phyloP scores from a whole-genome alignment of 1,284 basidiomycete species.

The Rhodotorula sp. region DNA sequence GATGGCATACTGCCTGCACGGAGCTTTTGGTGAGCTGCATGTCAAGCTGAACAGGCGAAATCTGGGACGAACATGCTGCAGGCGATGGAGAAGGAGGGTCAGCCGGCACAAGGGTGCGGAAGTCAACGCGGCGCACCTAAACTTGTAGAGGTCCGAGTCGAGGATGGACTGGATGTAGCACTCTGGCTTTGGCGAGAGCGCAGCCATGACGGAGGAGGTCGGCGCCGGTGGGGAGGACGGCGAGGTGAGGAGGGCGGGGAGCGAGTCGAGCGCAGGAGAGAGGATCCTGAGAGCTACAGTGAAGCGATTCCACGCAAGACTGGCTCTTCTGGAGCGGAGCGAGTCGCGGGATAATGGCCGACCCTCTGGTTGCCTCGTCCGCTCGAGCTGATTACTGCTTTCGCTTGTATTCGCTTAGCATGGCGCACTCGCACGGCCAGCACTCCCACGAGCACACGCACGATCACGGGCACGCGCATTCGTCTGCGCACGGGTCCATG shows the following conservation, averaged over 20 bases:
- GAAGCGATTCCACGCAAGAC: neutral
- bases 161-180: conserved; percentile 57
- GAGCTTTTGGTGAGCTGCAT: neutral
- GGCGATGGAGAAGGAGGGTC: neutral
- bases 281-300: neutral
- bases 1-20: conserved; percentile 74
- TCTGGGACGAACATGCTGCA: neutral
- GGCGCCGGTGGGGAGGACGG: neutral
- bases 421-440: neutral
- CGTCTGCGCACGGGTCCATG: conserved; percentile 44
- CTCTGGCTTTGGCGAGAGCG: conserved; percentile 11
- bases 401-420: neutral
- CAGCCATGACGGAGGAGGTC: conserved; percentile 1
- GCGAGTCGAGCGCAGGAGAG: neutral
- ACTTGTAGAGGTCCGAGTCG: conserved; percentile 97
- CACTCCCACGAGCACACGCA: conserved; percentile 5
- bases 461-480: conserved; percentile 48
- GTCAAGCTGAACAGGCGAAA: neutral
- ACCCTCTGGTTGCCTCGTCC: neutral
- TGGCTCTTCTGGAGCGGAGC: too few relatives aligned
- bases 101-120: neutral
- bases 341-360: neutral
- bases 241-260: neutral
- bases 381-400: too few relatives aligned
- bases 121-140: conserved; percentile 62